A percentile compares a stretch with the other conserved stretches of the same genome.
Evolutionary conservation across 805 yeast species (phyloP).

Genomic region (Blastobotrys parvus): DNA sequence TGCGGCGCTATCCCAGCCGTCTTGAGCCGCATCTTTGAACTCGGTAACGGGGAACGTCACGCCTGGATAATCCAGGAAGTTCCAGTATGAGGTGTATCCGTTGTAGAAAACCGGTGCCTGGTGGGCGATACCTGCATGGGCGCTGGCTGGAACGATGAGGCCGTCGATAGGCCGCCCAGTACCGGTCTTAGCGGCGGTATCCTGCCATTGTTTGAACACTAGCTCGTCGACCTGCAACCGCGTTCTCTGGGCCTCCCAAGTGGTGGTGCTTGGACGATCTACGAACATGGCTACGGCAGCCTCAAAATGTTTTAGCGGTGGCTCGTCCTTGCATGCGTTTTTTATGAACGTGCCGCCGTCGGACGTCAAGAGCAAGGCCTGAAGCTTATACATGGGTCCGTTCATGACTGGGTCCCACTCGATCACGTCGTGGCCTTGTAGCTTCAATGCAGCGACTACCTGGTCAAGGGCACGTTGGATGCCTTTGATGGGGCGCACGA

Average conservation of each 20-base stretch:
- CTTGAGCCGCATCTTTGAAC: background rate
- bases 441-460: slow-evolving; percentile 19
- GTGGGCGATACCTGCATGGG: slow-evolving; percentile 18
- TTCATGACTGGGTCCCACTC: slow-evolving; percentile 13
- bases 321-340: slow-evolving; percentile 23
- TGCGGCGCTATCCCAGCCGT: background rate
- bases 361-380: slow-evolving; percentile 31
- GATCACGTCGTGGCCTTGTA: slow-evolving; percentile 19
- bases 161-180: slow-evolving; percentile 40
- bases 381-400: background rate
- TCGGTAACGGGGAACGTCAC: slow-evolving; percentile 12
- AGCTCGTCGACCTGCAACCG: slow-evolving; percentile 9
- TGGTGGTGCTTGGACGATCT: background rate
- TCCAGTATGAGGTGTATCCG: slow-evolving; percentile 14
- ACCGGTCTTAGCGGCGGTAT: slow-evolving; percentile 28
- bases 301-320: slow-evolving; percentile 25
- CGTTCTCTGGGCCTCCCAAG: background rate
- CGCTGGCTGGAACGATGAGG: slow-evolving; percentile 40
- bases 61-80: slow-evolving; percentile 18
- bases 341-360: slow-evolving; percentile 28
- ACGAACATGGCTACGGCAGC: background rate
- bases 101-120: slow-evolving; percentile 1
- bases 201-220: slow-evolving; percentile 31
- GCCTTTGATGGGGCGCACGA: slow-evolving; percentile 43
- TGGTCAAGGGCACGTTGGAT: slow-evolving; percentile 37